Base-by-base conservation (phyloP, 2,329 filamentous ascomycete genomes). In the Blastomyces parvus region DNA sequence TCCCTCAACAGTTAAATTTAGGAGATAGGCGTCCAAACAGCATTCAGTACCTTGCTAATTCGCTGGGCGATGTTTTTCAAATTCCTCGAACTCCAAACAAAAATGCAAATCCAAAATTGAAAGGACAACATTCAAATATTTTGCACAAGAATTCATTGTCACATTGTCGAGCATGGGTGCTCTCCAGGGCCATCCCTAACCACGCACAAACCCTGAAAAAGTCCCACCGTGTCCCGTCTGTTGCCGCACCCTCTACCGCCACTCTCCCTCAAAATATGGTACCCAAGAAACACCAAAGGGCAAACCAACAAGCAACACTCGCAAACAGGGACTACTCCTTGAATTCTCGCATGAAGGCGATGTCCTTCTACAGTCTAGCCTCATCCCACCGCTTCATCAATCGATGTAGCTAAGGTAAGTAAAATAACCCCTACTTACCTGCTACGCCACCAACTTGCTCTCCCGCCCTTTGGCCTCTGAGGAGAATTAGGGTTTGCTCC, bases 401-500 rank as follows among this genome's bases (percentile, higher is more conserved):
- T 44, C 8, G 11, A 59, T 30, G 38, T 13, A 19, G 40, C 22
- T 13, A 40, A 22, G 30, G 19, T 8, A 8, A 40, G 5, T 44
- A 59, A 59, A 59, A 19, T 44, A 8, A 9, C 13, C 38, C 9
- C 30, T 44, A 33, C 11, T 25, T 44, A 58, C 17, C 36, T 17
- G 17, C 11, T 30, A 30, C 25, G 14, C 25, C 11, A 48, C 19
- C n/a, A 6, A 11, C 30, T 30, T 30, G 44, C 19, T 22, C 22
- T 8, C n/a, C n/a, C 11, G 25, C 5, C 19, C 44, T 48, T 48
- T 25, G n/a, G 22, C 25, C 3, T 19, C 11, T 22, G 11, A 53
- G 50, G 50, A 53, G 30, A 53, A 53, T 53, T 53, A 33, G 50
- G 50, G 50, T 53, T 53, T 53, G 25, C 50, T 17, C 25, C 30